Conservation (phyloP, 2,329 filamentous ascomycete genomes). For the Aureobasidium sp. region DNA sequence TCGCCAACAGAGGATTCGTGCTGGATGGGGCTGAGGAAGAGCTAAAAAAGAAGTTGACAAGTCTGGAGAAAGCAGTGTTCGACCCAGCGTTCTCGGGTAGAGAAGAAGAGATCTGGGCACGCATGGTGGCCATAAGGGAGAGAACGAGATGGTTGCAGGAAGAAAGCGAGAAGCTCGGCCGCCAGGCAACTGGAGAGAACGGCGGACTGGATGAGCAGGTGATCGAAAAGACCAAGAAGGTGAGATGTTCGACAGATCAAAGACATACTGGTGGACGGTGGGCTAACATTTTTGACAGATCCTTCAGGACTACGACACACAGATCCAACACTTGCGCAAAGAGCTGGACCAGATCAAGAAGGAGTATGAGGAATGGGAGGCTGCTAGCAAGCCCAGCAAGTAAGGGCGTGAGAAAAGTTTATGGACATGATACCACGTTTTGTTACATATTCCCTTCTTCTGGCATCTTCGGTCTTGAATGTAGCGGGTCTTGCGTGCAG, state of each 20-base stretch:
- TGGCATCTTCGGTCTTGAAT: not conserved
- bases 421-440: not conserved
- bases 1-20: conserved; percentile 74
- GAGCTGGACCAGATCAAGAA: conserved; percentile 52
- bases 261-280: not conserved
- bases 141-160: conserved; percentile 65
- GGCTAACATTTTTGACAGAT: conserved; percentile 46
- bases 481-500: no score
- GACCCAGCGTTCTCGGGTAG: conserved; percentile 69
- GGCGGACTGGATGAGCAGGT: conserved; percentile 60
- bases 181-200: conserved; percentile 36
- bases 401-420: not conserved
- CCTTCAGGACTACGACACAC: conserved; percentile 73
- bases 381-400: conserved; percentile 16
- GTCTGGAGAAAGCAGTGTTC: conserved; percentile 60
- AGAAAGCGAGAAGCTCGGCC: conserved; percentile 63
- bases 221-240: conserved; percentile 67
- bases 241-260: conserved; percentile 32
- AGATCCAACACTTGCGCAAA: conserved; percentile 66
- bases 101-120: conserved; percentile 80
- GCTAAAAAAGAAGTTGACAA: conserved; percentile 62
- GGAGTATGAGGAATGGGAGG: conserved; percentile 52
- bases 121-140: conserved; percentile 66
- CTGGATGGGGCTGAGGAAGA: conserved; percentile 74
- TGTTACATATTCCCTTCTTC: not conserved